Base-by-base conservation (phyloP, 2,329 filamentous ascomycete genomes). In the Phoma sp. region DNA sequence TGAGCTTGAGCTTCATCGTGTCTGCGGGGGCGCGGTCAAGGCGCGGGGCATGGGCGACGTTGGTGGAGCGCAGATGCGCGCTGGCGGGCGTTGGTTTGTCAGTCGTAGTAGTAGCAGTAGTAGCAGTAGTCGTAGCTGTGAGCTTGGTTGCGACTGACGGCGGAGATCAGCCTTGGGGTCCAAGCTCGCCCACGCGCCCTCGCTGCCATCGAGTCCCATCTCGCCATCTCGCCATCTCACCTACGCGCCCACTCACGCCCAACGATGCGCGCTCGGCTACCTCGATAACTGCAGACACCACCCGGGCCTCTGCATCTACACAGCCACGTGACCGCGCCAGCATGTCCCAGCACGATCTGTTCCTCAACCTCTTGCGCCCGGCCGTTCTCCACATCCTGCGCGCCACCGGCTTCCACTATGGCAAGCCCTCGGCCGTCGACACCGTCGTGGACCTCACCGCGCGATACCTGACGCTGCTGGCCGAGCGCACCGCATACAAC, bases 351-450 rank as follows among this genome's bases (percentile, higher is more conserved):
- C 64, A 73, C 70, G 73, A 74, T 55, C 80, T 90, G 43, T 84
- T 89, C 78, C 88, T 91, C 76, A 88, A 90, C 57, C 88, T 96
- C 61, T 83, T 98, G 53, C 91, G 92, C 37, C 94, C 94, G 2
- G 88, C 88, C 43, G 86, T 97, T 57, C 86, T 98, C 54, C 92
- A 97, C 77, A 94, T 96, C 68, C 86, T 98, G 46, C 92, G 94
- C 70, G 91, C 93, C 27, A 89, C 92, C 22, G 94, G 94, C 72
- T 98, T 96, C 78, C 91, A 96, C 74, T 84, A 88, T 37, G 90
- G 92, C 45, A 87, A 87, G 50, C 88, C 91, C 2, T 88, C 89
- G 3, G 92, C 96, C 6, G 82, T 97, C 53, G 93, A 98, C 77
- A 88, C 90, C 9, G 76, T 97, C n/a, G 90, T 92, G 13, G 92